Conservation (phyloP, 192 early-diverging fungal genomes). For the Allomyces macrogynus region DNA sequence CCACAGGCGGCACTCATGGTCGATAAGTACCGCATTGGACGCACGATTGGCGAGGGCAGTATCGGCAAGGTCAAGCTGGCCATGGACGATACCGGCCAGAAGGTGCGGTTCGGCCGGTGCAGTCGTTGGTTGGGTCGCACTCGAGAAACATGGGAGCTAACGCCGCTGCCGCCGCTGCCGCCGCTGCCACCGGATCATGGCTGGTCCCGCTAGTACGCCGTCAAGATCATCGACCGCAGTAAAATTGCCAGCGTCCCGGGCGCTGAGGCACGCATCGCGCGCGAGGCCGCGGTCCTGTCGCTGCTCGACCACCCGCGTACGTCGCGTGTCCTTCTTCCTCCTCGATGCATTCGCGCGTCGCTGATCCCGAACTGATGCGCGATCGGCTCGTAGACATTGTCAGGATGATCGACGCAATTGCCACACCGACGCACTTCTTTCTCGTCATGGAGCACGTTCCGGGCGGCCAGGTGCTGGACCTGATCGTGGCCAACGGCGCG, state of each 20-base stretch:
- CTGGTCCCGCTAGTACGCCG: too few relatives aligned
- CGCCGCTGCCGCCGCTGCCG: too few relatives aligned
- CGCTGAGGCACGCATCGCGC: background rate
- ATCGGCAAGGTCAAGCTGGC: constrained; percentile 26
- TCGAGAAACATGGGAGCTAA: too few relatives aligned
- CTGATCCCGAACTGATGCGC: too few relatives aligned
- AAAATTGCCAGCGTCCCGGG: too few relatives aligned
- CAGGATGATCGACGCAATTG: constrained; percentile 19
- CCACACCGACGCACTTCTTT: constrained; percentile 18
- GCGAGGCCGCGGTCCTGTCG: background rate
- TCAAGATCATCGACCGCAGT: too few relatives aligned
- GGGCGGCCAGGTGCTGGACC: constrained; percentile 25
- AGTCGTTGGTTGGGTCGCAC: too few relatives aligned
- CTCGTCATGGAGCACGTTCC: constrained; percentile 25
- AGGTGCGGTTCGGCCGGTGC: too few relatives aligned
- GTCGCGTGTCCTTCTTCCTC: background rate
- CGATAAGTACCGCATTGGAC: background rate
- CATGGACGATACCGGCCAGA: constrained; percentile 4
- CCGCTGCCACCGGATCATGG: too few relatives aligned
- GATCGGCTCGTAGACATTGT: constrained; percentile 19
- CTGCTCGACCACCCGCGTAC: background rate
- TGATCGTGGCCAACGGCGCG: constrained; percentile 13
- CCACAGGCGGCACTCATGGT: too few relatives aligned
- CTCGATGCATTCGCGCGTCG: too few relatives aligned
- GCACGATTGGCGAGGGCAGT: constrained; percentile 27